These are phyloP conservation scores for Sistotremastrum niveocremeum DNA, from an alignment of 768 basidiomycete genomes.

Conservation along the genomic window DNA sequence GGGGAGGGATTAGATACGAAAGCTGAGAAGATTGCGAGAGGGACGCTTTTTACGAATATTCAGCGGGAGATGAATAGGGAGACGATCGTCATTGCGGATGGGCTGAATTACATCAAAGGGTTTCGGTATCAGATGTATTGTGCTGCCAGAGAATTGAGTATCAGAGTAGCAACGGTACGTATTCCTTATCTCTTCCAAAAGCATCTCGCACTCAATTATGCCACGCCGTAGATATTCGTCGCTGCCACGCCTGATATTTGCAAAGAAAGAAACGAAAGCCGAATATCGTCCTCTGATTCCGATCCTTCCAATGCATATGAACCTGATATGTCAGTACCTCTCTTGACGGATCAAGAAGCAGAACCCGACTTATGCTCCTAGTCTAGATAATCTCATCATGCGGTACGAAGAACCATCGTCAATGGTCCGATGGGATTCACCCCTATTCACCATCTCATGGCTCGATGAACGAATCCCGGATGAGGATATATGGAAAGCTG, in stretches of 20 bases:
- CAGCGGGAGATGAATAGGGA: constrained; percentile 59
- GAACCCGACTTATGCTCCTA: constrained; percentile 16
- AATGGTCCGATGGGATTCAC: constrained; percentile 98
- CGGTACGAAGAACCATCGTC: constrained; percentile 95
- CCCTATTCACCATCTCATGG: constrained; percentile 76
- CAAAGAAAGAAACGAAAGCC: constrained; percentile 54
- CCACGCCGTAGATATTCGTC: constrained; percentile 50
- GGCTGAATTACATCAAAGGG: constrained; percentile 95
- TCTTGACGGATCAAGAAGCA: constrained; percentile 4
- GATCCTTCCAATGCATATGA: constrained; percentile 38
- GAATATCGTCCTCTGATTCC: constrained; percentile 11
- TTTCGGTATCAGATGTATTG: constrained; percentile 98
- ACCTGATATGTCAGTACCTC: constrained; percentile 53
- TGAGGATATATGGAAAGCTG: constrained; percentile 64
- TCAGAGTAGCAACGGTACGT: constrained; percentile 78
- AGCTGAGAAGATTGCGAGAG: constrained; percentile 82
- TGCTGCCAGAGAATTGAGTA: constrained; percentile 76
- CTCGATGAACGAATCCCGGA: constrained; percentile 52
- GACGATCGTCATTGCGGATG: constrained; percentile 79
- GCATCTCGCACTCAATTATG: background rate
- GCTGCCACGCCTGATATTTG: constrained; percentile 64
- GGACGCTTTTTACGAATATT: constrained; percentile 67
- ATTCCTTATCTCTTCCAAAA: constrained; percentile 1
- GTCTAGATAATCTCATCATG: constrained; percentile 75
- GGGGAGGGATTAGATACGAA: constrained; percentile 64